Conservation (phyloP, 352 stramenopile genomes). For the Pythium dissimile region DNA sequence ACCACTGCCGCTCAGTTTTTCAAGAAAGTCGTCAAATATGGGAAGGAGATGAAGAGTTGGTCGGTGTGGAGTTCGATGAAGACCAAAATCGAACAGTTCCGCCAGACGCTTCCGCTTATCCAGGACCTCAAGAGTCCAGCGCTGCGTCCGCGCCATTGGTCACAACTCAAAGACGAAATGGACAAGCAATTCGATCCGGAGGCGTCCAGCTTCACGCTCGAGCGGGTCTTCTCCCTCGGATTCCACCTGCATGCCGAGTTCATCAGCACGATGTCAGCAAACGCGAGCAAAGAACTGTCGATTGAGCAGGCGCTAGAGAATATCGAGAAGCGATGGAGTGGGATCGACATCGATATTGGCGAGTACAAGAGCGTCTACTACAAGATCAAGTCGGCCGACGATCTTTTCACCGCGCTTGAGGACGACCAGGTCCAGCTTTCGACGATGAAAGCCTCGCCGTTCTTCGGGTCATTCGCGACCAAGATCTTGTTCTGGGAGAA, state of each 20-base stretch:
- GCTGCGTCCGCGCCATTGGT: conserved; percentile 86
- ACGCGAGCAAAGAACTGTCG: conserved; percentile 90
- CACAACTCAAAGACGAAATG: conserved; percentile 86
- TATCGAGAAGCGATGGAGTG: conserved; percentile 87
- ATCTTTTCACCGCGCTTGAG: conserved; percentile 89
- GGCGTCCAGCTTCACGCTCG: conserved; percentile 73
- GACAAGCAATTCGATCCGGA: conserved; percentile 80
- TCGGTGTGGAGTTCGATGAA: conserved; percentile 90
- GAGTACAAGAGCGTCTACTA: conserved; percentile 93
- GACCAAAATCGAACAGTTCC: conserved; percentile 92
- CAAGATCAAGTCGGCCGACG: conserved; percentile 89
- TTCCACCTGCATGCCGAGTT: conserved; percentile 89
- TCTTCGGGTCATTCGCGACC: conserved; percentile 89
- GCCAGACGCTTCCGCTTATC: conserved; percentile 91
- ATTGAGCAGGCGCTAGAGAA: conserved; percentile 89
- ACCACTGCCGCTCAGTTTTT: conserved; percentile 84
- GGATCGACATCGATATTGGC: conserved; percentile 88
- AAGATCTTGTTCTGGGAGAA: conserved; percentile 90
- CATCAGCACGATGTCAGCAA: conserved; percentile 88
- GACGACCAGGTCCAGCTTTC: conserved; percentile 92
- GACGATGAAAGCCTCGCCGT: conserved; percentile 93
- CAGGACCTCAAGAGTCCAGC: conserved; percentile 91
- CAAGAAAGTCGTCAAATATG: conserved; percentile 92
- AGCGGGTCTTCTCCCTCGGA: conserved; percentile 83
- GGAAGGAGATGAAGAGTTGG: conserved; percentile 93